A percentile compares a stretch with the other conserved stretches of the same genome.
These are phyloP conservation scores for Leishmania tropica DNA, from an alignment of 208 protist species.

Conservation along the genomic window DNA sequence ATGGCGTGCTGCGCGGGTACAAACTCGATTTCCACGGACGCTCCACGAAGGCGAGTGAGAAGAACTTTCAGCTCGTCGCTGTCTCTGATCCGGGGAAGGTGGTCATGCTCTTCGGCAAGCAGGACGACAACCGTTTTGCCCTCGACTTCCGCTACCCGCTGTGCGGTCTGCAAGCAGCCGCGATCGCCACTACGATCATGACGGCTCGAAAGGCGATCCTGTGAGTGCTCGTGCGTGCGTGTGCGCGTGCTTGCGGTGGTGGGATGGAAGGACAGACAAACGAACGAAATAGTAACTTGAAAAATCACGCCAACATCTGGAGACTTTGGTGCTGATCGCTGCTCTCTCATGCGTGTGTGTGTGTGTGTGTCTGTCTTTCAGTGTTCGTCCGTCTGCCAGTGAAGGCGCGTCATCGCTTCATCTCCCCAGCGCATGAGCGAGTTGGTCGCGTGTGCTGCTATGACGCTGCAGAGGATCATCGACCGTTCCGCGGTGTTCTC, in stretches of 20 bases:
- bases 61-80: constrained; percentile 54
- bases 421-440: too few species aligned
- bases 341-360: background rate
- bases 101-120: constrained; percentile 50
- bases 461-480: too few species aligned
- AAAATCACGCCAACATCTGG: background rate
- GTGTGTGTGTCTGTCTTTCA: background rate
- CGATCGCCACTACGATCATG: constrained; percentile 43
- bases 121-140: constrained; percentile 37
- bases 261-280: background rate
- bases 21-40: constrained; percentile 48
- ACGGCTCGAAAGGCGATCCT: constrained; percentile 19
- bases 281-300: background rate
- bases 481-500: too few species aligned
- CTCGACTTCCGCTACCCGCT: constrained; percentile 48
- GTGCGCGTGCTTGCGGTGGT: background rate
- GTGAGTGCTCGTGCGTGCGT: background rate
- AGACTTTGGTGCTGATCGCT: background rate
- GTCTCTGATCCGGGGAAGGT: constrained; percentile 38
- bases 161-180: constrained; percentile 42
- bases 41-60: constrained; percentile 43
- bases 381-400: background rate
- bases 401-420: too few species aligned
- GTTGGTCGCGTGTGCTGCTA: too few species aligned
- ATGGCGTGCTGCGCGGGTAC: constrained; percentile 43